These are phyloP conservation scores for Puccinia coronata DNA, from an alignment of 1,284 basidiomycete genomes.

Conservation along the genomic window DNA sequence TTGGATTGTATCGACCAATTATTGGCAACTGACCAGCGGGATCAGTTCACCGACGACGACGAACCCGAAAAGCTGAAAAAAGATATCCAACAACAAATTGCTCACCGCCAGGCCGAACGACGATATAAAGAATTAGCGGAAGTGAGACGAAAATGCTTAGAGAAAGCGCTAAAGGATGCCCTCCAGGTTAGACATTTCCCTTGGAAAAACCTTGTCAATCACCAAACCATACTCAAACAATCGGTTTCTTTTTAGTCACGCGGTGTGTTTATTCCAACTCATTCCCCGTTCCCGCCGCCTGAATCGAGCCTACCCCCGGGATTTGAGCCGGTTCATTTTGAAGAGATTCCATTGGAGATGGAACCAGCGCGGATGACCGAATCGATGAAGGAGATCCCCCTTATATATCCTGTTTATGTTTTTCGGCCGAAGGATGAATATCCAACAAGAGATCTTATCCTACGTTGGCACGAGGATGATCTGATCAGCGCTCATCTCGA, in stretches of 20 bases:
- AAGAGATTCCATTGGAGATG: not conserved
- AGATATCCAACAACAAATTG: constrained; percentile 21
- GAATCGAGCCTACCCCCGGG: constrained; percentile 22
- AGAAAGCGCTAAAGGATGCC: not conserved
- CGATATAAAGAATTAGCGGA: not conserved
- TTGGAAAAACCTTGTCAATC: not conserved
- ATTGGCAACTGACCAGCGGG: constrained; percentile 10
- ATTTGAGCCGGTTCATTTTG: constrained; percentile 41
- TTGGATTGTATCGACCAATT: constrained; percentile 26
- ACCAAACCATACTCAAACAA: not conserved
- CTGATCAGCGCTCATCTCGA: constrained; percentile 24
- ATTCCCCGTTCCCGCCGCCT: constrained; percentile 27
- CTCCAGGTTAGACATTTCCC: not conserved
- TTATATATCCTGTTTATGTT: constrained; percentile 41
- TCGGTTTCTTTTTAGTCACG: constrained; percentile 22
- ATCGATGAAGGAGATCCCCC: not conserved
- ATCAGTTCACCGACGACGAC: constrained; percentile 2
- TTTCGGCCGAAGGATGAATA: constrained; percentile 28
- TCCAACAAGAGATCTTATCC: constrained; percentile 37
- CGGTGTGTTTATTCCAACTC: constrained; percentile 24
- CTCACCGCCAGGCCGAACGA: constrained; percentile 1
- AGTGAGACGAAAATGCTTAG: not conserved
- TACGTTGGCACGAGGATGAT: constrained; percentile 44
- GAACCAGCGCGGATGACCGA: not conserved
- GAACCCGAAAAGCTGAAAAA: constrained; percentile 26